These are phyloP conservation scores for Eutypa lata DNA, from an alignment of 2,329 filamentous ascomycete genomes.

Conservation along the genomic window DNA sequence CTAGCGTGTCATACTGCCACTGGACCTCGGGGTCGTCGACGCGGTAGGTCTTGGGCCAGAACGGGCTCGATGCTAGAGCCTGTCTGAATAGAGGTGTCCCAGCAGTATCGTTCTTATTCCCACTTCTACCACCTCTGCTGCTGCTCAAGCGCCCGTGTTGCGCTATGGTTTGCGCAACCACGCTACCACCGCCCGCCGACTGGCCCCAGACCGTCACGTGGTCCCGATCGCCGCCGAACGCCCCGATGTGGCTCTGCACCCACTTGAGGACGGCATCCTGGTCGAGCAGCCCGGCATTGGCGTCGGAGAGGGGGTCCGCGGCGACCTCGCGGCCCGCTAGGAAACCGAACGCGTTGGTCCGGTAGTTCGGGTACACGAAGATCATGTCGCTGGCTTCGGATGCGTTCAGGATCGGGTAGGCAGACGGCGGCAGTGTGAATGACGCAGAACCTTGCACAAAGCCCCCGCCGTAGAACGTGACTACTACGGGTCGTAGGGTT, in stretches of 20 bases:
- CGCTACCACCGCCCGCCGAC: conserved; percentile 51
- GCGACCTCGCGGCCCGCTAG: conserved; percentile 47
- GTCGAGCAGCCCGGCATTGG: conserved; percentile 51
- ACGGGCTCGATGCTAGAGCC: conserved; percentile 49
- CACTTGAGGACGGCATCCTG: conserved; percentile 47
- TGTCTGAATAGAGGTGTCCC: conserved; percentile 44
- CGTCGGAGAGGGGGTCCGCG: conserved; percentile 39
- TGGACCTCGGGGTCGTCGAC: conserved; percentile 51
- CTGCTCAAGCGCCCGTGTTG: conserved; percentile 17
- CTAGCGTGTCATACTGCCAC: conserved; percentile 44
- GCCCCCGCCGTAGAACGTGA: conserved; percentile 60
- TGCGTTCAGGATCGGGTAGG: conserved; percentile 57
- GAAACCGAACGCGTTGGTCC: conserved; percentile 56
- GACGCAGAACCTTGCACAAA: conserved; percentile 57
- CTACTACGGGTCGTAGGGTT: conserved; percentile 53
- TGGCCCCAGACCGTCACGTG: conserved; percentile 54
- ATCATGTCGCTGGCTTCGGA: conserved; percentile 46
- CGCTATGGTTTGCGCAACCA: conserved; percentile 51
- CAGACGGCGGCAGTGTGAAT: conserved; percentile 53
- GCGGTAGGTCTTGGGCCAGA: conserved; percentile 57
- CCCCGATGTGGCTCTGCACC: conserved; percentile 42
- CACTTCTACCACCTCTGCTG: conserved; percentile 32
- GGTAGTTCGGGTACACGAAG: conserved; percentile 48
- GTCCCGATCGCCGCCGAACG: conserved; percentile 46
- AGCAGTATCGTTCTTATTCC: neutral